Evolutionary conservation across 371 early-diverging fungal species (phyloP), one percentile per base, ranked within the genome.

Genomic region (Mortierella sp.): DNA sequence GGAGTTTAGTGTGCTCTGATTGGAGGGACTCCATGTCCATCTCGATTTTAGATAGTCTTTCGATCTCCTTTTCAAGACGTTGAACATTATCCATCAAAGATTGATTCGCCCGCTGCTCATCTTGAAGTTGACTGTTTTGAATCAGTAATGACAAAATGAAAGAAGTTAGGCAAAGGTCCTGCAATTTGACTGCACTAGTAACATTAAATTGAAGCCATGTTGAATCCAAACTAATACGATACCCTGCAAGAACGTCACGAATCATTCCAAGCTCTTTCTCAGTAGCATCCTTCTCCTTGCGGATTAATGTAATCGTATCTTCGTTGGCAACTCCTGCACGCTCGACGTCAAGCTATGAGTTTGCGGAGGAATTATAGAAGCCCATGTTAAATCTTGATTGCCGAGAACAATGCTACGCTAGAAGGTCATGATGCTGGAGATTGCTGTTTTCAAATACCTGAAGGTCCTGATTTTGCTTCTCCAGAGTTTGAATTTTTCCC

Each of bases 401-500:
- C 15, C 13, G 4, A 26, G 23, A 49, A 49, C 4, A 49, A 49
- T n/a, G 23, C 3, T 17, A 57, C 31, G 34, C 23, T 28, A 55
- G 28, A 29, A 45, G 5, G 29, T n/a, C 15, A 8, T 29, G 29
- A 28, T 10, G 28, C 32, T 26, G 17, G 47, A 47, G 22, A n/a
- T 22, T 47, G 19, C 7, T 22, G 17, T 28, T 28, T 53, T 53
- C 22, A n/a, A 42, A 17, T 79, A 84, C 84, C 84, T 89, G 85
- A 35, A 88, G 58, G 26, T 88, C 90, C 55, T 85, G 82, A 2
- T 85, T 80, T 9, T 79, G 84, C 42, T 86, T 88, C 72, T 91
- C 90, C n/a, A 90, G 69, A 2, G 86, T 81, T 32, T 80, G 78
- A 23, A 91, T 89, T 62, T 89, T 88, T 45, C 80, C 66, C 67